phyloP scores from a whole-genome alignment of 2,329 filamentous ascomycete genomes.

The Pseudocercospora musae region DNA sequence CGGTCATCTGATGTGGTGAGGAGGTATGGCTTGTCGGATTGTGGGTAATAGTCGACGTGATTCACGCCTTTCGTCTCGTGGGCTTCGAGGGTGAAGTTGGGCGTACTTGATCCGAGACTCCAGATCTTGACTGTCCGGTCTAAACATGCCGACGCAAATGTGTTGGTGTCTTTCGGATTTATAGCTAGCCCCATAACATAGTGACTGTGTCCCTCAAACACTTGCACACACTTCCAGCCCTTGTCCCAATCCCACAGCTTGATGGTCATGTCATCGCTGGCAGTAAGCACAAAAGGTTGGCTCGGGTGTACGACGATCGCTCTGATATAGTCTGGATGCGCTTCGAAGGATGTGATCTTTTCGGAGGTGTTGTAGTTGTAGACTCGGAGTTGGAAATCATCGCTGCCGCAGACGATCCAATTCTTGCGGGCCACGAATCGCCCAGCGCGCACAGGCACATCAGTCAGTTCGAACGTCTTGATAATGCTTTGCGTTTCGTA shows the following conservation, averaged over 20 bases:
- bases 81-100: constrained; percentile 95
- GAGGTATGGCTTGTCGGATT: constrained; percentile 73
- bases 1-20: constrained; percentile 95
- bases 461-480: constrained; percentile 98
- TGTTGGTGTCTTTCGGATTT: constrained; percentile 86
- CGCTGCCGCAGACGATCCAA: constrained; percentile 73
- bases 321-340: constrained; percentile 96
- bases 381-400: constrained; percentile 84
- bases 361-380: constrained; percentile 99
- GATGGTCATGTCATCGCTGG: constrained; percentile 97
- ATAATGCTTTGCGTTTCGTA: constrained; percentile 95
- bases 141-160: constrained; percentile 72
- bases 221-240: constrained; percentile 94
- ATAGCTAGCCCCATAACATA: constrained; percentile 97
- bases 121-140: constrained; percentile 98
- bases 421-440: constrained; percentile 98
- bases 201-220: constrained; percentile 94
- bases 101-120: constrained; percentile 87
- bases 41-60: constrained; percentile 83
- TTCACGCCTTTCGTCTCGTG: constrained; percentile 98
- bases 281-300: constrained; percentile 92
- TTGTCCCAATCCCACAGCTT: constrained; percentile 99
- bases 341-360: constrained; percentile 96
- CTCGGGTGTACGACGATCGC: constrained; percentile 94
- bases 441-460: constrained; percentile 94